Evolutionary conservation across 1,139 yeast species (phyloP).

Genomic region (Diutina mesorugosa): DNA sequence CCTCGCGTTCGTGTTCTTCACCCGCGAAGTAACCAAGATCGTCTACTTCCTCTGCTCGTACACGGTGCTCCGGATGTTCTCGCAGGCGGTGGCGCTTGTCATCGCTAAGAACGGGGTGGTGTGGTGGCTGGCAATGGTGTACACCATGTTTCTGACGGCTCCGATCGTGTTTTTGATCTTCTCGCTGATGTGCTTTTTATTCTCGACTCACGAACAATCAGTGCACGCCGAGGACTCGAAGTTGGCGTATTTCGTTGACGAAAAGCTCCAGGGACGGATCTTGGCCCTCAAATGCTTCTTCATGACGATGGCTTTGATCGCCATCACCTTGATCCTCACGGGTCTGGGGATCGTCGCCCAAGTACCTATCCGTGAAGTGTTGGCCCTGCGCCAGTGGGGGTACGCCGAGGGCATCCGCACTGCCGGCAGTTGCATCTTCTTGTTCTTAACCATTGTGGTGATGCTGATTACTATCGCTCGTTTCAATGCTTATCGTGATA

Average conservation of each 20-base stretch:
- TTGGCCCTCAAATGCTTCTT: not conserved
- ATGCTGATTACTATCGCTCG: not conserved
- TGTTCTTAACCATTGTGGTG: not conserved
- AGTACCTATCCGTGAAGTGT: not conserved
- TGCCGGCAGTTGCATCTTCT: not conserved
- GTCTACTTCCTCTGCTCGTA: not conserved
- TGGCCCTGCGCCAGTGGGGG: not conserved
- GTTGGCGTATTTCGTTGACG: not conserved
- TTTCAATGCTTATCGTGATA: not conserved
- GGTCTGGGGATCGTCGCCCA: not conserved
- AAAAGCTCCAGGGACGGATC: not conserved
- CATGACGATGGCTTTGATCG: not conserved
- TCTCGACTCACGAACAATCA: not conserved
- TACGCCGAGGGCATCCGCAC: not conserved
- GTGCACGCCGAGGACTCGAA: not conserved
- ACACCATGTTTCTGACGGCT: not conserved
- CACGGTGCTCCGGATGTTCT: not conserved
- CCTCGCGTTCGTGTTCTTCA: not conserved
- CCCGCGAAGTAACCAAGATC: not conserved
- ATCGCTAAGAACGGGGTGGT: constrained; percentile 1
- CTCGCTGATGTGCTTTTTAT: not conserved
- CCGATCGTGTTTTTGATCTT: not conserved
- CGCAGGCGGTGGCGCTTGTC: not conserved
- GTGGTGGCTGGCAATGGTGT: not conserved
- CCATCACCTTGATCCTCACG: not conserved